Conservation (phyloP, 2,329 filamentous ascomycete genomes). For the Verticillium zaregamsianum region DNA sequence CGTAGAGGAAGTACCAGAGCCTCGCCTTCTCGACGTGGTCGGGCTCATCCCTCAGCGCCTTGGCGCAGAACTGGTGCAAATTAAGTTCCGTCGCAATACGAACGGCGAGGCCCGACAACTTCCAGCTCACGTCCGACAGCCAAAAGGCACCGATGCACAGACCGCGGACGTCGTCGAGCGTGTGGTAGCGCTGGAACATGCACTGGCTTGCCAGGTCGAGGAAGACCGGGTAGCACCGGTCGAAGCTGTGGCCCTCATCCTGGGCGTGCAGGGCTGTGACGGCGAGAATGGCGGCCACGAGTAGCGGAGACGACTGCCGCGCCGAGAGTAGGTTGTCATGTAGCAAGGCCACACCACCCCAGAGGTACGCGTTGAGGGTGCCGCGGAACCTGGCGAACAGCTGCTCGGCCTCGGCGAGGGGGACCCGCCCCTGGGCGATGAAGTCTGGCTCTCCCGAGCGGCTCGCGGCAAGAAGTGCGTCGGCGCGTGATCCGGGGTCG, state of each 20-base stretch:
- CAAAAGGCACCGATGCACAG: constrained; percentile 61
- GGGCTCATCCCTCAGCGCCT: constrained; percentile 38
- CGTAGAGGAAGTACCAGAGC: constrained; percentile 48
- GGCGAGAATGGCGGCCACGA: constrained; percentile 54
- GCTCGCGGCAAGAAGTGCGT: constrained; percentile 22
- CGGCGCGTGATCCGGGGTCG: constrained; percentile 19
- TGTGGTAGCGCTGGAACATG: constrained; percentile 55
- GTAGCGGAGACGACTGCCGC: constrained; percentile 49
- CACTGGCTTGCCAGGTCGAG: constrained; percentile 50
- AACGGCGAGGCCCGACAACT: constrained; percentile 53
- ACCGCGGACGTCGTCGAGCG: constrained; percentile 53
- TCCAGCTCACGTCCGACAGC: constrained; percentile 60
- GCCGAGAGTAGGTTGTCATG: constrained; percentile 44
- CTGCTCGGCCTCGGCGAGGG: constrained; percentile 40
- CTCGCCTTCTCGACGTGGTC: constrained; percentile 50
- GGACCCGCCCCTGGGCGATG: constrained; percentile 41
- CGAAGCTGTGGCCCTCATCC: constrained; percentile 37
- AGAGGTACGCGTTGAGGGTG: constrained; percentile 34
- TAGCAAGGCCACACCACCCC: constrained; percentile 45
- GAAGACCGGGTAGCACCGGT: constrained; percentile 51
- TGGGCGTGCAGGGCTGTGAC: constrained; percentile 57
- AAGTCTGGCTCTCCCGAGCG: constrained; percentile 27
- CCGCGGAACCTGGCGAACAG: constrained; percentile 30
- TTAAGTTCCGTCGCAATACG: constrained; percentile 53
- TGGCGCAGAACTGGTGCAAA: constrained; percentile 48